Percentiles rank a stretch among this genome's conserved stretches.
Conservation (phyloP, 768 basidiomycete genomes). For the Nidula microcarpa region DNA sequence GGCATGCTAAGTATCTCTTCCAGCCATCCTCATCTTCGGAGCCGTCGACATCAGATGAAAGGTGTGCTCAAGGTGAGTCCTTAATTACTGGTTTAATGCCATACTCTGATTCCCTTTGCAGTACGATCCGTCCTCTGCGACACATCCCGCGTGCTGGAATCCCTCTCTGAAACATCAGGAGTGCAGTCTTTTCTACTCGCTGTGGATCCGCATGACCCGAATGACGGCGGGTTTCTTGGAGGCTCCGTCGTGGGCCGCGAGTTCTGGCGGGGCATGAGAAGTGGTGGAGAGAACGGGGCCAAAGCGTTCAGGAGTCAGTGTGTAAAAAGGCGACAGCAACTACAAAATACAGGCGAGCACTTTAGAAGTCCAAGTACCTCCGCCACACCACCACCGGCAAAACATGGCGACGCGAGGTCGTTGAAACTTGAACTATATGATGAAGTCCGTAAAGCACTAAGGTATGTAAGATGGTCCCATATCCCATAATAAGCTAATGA, state of each 20-base stretch:
- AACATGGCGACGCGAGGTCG: slow-evolving; percentile 19
- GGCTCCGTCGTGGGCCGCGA: slow-evolving; percentile 59
- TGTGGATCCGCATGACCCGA: slow-evolving; percentile 45
- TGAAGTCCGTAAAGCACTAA: slow-evolving; percentile 47
- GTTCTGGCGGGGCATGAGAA: slow-evolving; percentile 61
- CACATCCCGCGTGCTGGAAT: slow-evolving; percentile 52
- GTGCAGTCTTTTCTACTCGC: slow-evolving; percentile 62
- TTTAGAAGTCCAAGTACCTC: no score
- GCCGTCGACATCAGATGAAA: not conserved
- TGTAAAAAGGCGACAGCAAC: slow-evolving; percentile 17
- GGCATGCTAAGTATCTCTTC: slow-evolving; percentile 61
- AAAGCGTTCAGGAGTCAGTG: slow-evolving; percentile 51
- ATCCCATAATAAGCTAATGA: not conserved
- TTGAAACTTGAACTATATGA: slow-evolving; percentile 58
- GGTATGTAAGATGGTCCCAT: slow-evolving; percentile 28
- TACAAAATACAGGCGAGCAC: not conserved
- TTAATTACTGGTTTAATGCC: slow-evolving; percentile 1
- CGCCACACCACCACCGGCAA: no score
- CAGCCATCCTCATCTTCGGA: slow-evolving; percentile 11
- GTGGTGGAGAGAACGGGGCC: slow-evolving; percentile 57
- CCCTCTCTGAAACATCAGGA: slow-evolving; percentile 43
- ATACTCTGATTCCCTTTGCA: slow-evolving; percentile 19
- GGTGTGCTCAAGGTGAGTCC: slow-evolving; percentile 3
- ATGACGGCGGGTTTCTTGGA: slow-evolving; percentile 58
- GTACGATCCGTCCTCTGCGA: slow-evolving; percentile 44